Evolutionary conservation across 495 filamentous ascomycete species (phyloP), one percentile per base, ranked within the genome.

Genomic region (Penicillium silybi): DNA sequence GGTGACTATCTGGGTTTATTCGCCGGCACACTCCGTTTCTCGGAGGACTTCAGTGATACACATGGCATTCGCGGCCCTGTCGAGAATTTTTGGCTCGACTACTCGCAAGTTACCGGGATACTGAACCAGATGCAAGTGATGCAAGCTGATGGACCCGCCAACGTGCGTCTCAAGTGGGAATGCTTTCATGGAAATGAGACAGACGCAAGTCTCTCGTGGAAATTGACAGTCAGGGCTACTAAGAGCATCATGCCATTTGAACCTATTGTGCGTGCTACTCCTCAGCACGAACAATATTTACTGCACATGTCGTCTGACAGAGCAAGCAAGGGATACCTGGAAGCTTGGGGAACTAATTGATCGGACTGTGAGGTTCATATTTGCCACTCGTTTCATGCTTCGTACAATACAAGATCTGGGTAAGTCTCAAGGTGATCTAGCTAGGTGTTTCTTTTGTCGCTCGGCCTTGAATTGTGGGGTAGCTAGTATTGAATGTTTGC

Each of bases 111-210:
- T n/a, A 66, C 58, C 23, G 53, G 58, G 38, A 45, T 39, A 16
- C 49, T 66, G 35, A 66, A 64, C 39, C 34, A 59, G 32, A 66
- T 66, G 34, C n/a, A 50, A 22, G 51, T 67, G 18, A 51, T 46
- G 22, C 25, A 56, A n/a, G 44, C 55, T 17, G 46, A 48, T 29
- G 58, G 38, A 11, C 16, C 41, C 1, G 39, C 52, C 44, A 67
- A 65, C 44, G 51, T 67, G 13, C 42, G 40, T 29, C 50, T 67
- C 44, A 34, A 29, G 4, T 64, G 43, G 57, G 49, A 57, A 16
- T 13, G 41, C n/a, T 34, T 64, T 13, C 29, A 52, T 49, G 54
- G 52, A 34, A 15, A 25, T 42, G 51, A 40, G 44, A 48, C 23
- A 37, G 34, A 58, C 32, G 8, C 35, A 6, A 47, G 34, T 34